Evolutionary conservation across 805 yeast species (phyloP), one percentile per base, ranked within the genome.

Genomic region (Kazachstania psychrophila): DNA sequence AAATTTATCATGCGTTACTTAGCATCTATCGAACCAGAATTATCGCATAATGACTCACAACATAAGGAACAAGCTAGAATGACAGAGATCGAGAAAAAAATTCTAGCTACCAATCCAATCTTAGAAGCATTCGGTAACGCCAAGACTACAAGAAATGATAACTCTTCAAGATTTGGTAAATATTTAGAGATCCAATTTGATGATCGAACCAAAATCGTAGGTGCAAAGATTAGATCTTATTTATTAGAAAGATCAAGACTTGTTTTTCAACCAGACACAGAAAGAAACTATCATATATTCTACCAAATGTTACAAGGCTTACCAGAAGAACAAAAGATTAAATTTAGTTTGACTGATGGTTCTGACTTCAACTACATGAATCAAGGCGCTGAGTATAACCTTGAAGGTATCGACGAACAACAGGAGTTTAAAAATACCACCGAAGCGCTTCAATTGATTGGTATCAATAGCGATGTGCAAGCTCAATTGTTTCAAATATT

Each of bases 1-100:
- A 92, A 92, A 60, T 92, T 84, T 61, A 89, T 89, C 46, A 89
- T 89, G 98, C 77, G 97, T 59, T 89, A 88, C 61, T 89, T 89
- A 61, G 97, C 98, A 4, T 79, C 95, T 12, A 96, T 92, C 14
- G 96, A 89, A 55, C 67, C 64, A 29, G 51, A 48, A 16, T 49
- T 47, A 33, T 55, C 59, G n/a, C 34, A 34, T 16, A 38, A 45
- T 4, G 30, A 43, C 43, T 41, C 40, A 13, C 36, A 52, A 24
- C 53, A 46, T 6, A 59, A 14, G 11, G 23, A 56, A 25, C 65
- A 64, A 45, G 42, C 54, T 17, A 88, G 84, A 44, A 80, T 89
- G 79, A 80, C 94, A 23, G 82, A 80, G 39, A 88, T 88, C 19
- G 98, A 89, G 62, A 80, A 82, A 56, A 95, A 84, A 63, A 89